Conservation (phyloP, 768 basidiomycete species). For the Suillus discolor region DNA sequence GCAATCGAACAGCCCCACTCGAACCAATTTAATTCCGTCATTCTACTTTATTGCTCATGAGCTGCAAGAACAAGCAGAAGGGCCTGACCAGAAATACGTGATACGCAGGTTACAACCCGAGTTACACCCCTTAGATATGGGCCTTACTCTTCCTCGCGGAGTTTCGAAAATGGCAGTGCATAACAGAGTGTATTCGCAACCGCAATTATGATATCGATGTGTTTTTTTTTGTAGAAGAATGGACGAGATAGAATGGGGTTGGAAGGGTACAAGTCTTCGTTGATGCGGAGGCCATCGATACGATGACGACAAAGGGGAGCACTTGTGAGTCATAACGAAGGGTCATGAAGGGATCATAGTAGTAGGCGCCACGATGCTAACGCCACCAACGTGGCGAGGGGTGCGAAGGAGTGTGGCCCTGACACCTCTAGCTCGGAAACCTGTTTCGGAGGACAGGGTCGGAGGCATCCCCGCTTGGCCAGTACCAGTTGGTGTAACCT, state of each 20-base stretch:
- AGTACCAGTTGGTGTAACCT: background rate
- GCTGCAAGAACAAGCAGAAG: background rate
- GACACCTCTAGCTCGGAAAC: background rate
- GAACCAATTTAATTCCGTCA: background rate
- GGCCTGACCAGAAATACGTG: background rate
- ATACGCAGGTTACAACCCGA: background rate
- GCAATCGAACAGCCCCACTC: background rate
- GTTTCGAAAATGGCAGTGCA: background rate
- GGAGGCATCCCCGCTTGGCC: conserved; percentile 1
- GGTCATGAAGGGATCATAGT: background rate
- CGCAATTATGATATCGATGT: background rate
- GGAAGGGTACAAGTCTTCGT: background rate
- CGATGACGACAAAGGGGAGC: background rate
- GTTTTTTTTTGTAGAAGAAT: background rate
- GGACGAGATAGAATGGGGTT: background rate
- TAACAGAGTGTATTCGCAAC: background rate
- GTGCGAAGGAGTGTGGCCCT: background rate
- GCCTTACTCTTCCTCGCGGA: background rate
- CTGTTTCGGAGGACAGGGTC: conserved; percentile 2
- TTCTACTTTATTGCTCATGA: background rate
- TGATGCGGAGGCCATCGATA: background rate
- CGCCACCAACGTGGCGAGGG: background rate
- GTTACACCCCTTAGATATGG: background rate
- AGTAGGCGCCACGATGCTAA: background rate
- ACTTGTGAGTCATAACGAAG: background rate